Evolutionary conservation across 2,329 filamentous ascomycete genomes (phyloP).

Genomic region (Hypoxylon sp.): DNA sequence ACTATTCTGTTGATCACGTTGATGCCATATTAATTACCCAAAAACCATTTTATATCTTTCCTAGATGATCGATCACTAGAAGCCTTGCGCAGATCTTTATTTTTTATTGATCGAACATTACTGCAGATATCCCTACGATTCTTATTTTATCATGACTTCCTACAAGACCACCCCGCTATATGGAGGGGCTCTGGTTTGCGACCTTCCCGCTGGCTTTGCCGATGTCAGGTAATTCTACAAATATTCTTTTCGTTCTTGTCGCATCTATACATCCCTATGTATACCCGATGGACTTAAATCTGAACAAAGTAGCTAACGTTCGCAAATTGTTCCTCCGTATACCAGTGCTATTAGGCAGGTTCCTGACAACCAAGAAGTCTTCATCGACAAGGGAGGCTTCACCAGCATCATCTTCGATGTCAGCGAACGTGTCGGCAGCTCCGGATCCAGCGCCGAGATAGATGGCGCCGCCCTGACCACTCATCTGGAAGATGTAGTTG

Average conservation of each 20-base stretch:
- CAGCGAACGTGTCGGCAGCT: slow-evolving; percentile 75
- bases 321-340: neutral
- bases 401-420: slow-evolving; percentile 92
- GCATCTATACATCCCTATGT: neutral
- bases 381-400: slow-evolving; percentile 83
- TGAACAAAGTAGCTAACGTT: slow-evolving; percentile 11
- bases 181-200: slow-evolving; percentile 74
- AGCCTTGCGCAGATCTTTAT: neutral
- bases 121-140: neutral
- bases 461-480: slow-evolving; percentile 75
- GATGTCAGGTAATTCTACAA: slow-evolving; percentile 70
- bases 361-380: slow-evolving; percentile 91
- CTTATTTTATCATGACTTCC: slow-evolving; percentile 54
- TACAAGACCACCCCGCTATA: slow-evolving; percentile 71
- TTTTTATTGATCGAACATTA: neutral
- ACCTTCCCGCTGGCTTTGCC: slow-evolving; percentile 72
- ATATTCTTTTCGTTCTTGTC: slow-evolving; percentile 23
- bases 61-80: too few species aligned
- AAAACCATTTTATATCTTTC: slow-evolving; percentile 3
- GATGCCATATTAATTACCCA: slow-evolving; percentile 10
- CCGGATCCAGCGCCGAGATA: slow-evolving; percentile 63
- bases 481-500: slow-evolving; percentile 75
- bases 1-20: slow-evolving; percentile 6
- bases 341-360: slow-evolving; percentile 73
- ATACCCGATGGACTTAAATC: neutral